These are phyloP conservation scores for Plasmodium billcollinsi DNA, from an alignment of 169 alveolate genomes.

Conservation along the genomic window DNA sequence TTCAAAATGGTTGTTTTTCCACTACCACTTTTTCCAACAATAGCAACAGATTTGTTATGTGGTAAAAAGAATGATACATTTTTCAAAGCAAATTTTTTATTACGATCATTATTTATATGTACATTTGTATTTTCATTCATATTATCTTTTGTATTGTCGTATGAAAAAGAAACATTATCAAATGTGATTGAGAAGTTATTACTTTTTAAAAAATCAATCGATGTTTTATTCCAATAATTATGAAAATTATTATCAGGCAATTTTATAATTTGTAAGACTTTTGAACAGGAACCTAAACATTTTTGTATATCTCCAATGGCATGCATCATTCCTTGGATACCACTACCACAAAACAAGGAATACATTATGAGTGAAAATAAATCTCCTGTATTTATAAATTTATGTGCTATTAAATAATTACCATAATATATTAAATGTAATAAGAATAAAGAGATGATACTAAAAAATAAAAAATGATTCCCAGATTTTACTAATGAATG, in stretches of 20 bases:
- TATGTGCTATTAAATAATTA: conserved; percentile 50
- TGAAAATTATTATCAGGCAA: conserved; percentile 48
- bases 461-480: conserved; percentile 59
- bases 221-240: conserved; percentile 27
- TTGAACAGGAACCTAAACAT: conserved; percentile 79
- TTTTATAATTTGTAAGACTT: conserved; percentile 68
- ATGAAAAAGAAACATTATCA: conserved; percentile 65
- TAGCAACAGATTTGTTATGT: conserved; percentile 88
- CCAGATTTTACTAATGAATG: conserved; percentile 59
- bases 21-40: conserved; percentile 95
- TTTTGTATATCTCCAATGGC: conserved; percentile 79
- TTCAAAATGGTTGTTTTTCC: conserved; percentile 95
- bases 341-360: conserved; percentile 80
- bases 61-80: conserved; percentile 57
- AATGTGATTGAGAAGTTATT: conserved; percentile 31
- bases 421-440: conserved; percentile 70
- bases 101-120: background rate
- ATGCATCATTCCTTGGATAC: conserved; percentile 78
- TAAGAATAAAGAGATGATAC: conserved; percentile 46
- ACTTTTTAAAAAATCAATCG: conserved; percentile 36
- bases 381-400: conserved; percentile 82
- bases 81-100: conserved; percentile 35
- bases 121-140: background rate
- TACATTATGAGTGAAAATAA: conserved; percentile 83
- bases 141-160: background rate